phyloP scores from a whole-genome alignment of 1,284 basidiomycete genomes.

The Puccinia novopanici region DNA sequence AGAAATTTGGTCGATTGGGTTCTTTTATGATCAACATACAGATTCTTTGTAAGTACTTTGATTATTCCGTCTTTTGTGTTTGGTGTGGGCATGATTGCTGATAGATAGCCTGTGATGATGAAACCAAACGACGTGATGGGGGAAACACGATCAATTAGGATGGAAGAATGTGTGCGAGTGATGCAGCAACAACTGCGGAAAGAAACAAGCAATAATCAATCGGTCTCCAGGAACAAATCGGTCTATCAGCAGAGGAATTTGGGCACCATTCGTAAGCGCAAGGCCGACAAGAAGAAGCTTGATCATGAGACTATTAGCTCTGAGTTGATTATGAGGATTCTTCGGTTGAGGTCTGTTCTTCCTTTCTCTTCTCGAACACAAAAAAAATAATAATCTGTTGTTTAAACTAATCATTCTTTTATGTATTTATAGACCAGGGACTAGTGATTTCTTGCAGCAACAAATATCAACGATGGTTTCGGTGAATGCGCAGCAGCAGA shows the following conservation, averaged over 20 bases:
- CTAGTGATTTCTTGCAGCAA: conserved; percentile 83
- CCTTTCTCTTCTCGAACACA: neutral
- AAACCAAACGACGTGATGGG: neutral
- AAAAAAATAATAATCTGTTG: neutral
- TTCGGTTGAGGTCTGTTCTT: conserved; percentile 79
- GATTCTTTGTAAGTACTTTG: conserved; percentile 40
- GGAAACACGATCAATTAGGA: conserved; percentile 61
- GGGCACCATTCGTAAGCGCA: conserved; percentile 91
- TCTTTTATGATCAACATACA: conserved; percentile 19
- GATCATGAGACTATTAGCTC: conserved; percentile 69
- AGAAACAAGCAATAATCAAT: conserved; percentile 73
- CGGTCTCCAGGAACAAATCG: conserved; percentile 72
- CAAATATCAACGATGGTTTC: conserved; percentile 62
- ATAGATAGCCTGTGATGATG: conserved; percentile 42
- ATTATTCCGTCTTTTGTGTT: no score
- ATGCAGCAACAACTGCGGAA: conserved; percentile 79
- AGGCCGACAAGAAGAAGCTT: conserved; percentile 78
- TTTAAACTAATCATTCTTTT: neutral
- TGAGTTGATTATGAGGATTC: conserved; percentile 86
- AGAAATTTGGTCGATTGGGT: conserved; percentile 59
- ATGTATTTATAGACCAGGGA: conserved; percentile 66
- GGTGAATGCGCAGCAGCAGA: conserved; percentile 45
- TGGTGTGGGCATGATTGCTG: conserved; percentile 39
- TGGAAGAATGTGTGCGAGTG: conserved; percentile 82
- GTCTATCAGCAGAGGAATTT: conserved; percentile 84